phyloP scores from a whole-genome alignment of 2,329 filamentous ascomycete genomes.

The Calonectria pauciramosa region DNA sequence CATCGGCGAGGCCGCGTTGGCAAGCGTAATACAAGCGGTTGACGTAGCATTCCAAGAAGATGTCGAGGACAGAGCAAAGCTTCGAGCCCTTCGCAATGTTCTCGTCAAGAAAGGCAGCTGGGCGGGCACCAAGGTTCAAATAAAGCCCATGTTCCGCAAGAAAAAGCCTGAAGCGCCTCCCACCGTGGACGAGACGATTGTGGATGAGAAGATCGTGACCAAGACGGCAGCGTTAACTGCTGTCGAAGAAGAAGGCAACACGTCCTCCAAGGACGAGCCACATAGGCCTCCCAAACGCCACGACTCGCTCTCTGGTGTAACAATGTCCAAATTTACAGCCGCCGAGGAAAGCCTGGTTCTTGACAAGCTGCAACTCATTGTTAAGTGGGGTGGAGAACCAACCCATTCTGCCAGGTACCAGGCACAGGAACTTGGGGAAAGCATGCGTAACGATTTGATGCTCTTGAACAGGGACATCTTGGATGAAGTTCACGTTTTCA shows the following conservation, averaged over 20 bases:
- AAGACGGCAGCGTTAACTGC: constrained; percentile 46
- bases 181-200: constrained; percentile 51
- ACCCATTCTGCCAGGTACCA: constrained; percentile 98
- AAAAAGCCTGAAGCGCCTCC: constrained; percentile 75
- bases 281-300: constrained; percentile 70
- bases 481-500: constrained; percentile 94
- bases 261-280: constrained; percentile 36
- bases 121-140: constrained; percentile 97
- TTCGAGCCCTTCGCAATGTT: constrained; percentile 87
- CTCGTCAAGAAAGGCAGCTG: constrained; percentile 93
- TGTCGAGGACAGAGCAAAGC: constrained; percentile 87
- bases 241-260: constrained; percentile 40
- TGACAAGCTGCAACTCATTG: constrained; percentile 96
- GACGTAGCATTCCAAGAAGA: constrained; percentile 83
- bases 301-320: constrained; percentile 90
- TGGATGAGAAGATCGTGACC: constrained; percentile 52
- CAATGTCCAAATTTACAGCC: constrained; percentile 93
- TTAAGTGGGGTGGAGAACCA: constrained; percentile 99
- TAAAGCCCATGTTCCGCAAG: constrained; percentile 99
- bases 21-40: constrained; percentile 91
- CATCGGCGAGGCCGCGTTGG: constrained; percentile 89
- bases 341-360: constrained; percentile 93
- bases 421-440: constrained; percentile 92
- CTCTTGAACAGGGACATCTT: constrained; percentile 93
- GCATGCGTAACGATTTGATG: constrained; percentile 94